Base-by-base conservation (phyloP, 179 eudicot genomes). In the Silene vulgaris region DNA sequence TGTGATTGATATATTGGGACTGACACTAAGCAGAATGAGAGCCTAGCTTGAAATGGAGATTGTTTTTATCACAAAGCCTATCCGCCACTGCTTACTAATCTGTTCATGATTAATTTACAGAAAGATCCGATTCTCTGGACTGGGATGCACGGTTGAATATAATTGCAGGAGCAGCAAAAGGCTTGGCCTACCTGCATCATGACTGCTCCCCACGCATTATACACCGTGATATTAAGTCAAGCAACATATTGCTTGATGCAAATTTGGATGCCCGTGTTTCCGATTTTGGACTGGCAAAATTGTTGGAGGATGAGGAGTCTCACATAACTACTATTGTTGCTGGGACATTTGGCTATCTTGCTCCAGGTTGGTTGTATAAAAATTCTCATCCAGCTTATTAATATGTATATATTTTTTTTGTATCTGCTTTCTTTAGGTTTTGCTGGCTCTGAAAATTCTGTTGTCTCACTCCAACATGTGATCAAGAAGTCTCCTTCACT, bases 251-350 rank as follows among this genome's bases (percentile, higher is more conserved):
- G 85, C 96, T 95, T 82, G 97, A 95, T 84, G 95, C 89, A 74
- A 92, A 89, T 83, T 81, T 95, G 82, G 97, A 90, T 80, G 96
- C 99, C 69, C 97, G 99, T 72, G 99, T 95, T 50, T 89, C 99
- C 80, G 99, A 95, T 76, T 95, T 95, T 87, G 99, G 99, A 80
- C 88, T 95, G 62, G 99, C 99, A 68, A 95, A 95, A 80, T 79
- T 95, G 80, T 85, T 95, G 84, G 90, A 89, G 84, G 99, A 95
- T 81, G 97, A 92, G 82, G 99, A 95, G 74, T 95, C 99, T 57
- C 99, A 95, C 84, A 95, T 95, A 63, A 95, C 99, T 13, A 95
- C 99, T 16, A 92, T 95, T 80, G 99, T 95, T 78, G 99, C 99
- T 77, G 99, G 99, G 75, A 95, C 99, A 13, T 95, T 95, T 85